Percentiles rank a stretch among this genome's conserved stretches.
phyloP scores from a whole-genome alignment of 108 stramenopile species.

The Cyclotella choctawhatcheeana region DNA sequence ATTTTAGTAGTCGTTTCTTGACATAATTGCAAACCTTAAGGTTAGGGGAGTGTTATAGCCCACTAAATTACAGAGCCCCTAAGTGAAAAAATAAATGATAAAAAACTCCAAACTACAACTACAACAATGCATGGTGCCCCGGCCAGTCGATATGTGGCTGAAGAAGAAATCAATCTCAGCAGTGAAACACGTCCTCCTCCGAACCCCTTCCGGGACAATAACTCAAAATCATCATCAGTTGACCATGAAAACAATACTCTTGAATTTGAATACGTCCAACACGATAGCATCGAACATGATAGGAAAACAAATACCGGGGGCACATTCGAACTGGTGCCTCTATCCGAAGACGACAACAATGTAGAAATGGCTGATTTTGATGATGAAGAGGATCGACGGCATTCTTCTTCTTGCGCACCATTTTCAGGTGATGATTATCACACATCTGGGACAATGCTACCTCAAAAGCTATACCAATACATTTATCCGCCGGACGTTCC shows the following conservation, averaged over 20 bases:
- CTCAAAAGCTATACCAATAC: conserved; percentile 37
- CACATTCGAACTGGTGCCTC: conserved; percentile 16
- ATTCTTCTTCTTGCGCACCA: background rate
- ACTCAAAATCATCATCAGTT: too few relatives aligned
- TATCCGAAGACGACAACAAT: conserved; percentile 14
- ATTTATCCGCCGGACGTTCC: conserved; percentile 76
- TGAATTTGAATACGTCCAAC: background rate
- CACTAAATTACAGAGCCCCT: too few relatives aligned
- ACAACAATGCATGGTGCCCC: conserved; percentile 14
- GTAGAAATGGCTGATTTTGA: background rate
- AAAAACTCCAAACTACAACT: background rate
- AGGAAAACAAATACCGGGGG: background rate
- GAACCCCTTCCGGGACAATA: conserved; percentile 6
- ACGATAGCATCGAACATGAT: background rate
- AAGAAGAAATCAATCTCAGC: conserved; percentile 9
- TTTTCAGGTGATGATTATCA: conserved; percentile 41
- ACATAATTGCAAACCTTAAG: too few relatives aligned
- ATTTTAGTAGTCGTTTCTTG: too few relatives aligned
- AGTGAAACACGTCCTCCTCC: conserved; percentile 3
- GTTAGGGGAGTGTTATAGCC: too few relatives aligned
- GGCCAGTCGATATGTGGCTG: background rate
- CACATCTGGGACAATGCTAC: conserved; percentile 18
- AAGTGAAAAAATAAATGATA: too few relatives aligned
- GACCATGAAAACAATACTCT: background rate
- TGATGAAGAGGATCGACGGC: conserved; percentile 5